Percentiles rank a stretch among this genome's conserved stretches.
Conservation (phyloP, 805 yeast genomes). For the Ogataea salicorniae region DNA sequence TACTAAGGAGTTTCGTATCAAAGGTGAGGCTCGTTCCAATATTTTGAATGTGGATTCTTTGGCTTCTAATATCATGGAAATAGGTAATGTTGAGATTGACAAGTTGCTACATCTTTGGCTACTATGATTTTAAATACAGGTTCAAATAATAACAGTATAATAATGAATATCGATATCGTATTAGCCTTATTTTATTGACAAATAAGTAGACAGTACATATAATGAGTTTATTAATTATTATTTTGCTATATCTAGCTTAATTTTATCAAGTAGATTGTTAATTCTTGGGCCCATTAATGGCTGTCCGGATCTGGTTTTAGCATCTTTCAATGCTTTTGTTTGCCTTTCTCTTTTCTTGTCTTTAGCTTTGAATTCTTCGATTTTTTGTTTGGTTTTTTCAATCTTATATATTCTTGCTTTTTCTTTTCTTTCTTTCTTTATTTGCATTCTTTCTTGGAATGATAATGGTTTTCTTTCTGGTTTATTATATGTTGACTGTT, state of each 20-base stretch:
- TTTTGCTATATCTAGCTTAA: conserved; percentile 41
- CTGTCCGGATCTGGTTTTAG: conserved; percentile 70
- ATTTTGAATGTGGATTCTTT: conserved; percentile 16
- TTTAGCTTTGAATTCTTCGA: conserved; percentile 31
- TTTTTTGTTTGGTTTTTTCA: conserved; percentile 31
- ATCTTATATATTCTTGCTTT: conserved; percentile 38
- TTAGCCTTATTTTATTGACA: neutral
- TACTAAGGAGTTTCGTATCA: conserved; percentile 4
- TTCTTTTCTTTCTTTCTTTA: conserved; percentile 43
- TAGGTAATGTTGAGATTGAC: conserved; percentile 10
- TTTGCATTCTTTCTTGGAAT: conserved; percentile 41
- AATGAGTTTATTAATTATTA: neutral
- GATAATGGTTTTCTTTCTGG: conserved; percentile 32
- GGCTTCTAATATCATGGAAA: conserved; percentile 8
- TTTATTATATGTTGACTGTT: conserved; percentile 30
- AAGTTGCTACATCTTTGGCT: conserved; percentile 8
- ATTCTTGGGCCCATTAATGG: conserved; percentile 91
- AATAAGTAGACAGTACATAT: neutral
- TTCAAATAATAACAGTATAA: neutral
- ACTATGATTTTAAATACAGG: conserved; percentile 1
- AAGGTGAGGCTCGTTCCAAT: neutral
- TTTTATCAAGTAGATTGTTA: conserved; percentile 69
- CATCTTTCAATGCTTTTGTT: conserved; percentile 36
- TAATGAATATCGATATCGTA: too few relatives aligned
- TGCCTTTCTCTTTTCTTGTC: conserved; percentile 42